These are phyloP conservation scores for Polytrichum formosum DNA, from an alignment of 225 moss, liverwort and hornwort genomes.

Conservation along the genomic window DNA sequence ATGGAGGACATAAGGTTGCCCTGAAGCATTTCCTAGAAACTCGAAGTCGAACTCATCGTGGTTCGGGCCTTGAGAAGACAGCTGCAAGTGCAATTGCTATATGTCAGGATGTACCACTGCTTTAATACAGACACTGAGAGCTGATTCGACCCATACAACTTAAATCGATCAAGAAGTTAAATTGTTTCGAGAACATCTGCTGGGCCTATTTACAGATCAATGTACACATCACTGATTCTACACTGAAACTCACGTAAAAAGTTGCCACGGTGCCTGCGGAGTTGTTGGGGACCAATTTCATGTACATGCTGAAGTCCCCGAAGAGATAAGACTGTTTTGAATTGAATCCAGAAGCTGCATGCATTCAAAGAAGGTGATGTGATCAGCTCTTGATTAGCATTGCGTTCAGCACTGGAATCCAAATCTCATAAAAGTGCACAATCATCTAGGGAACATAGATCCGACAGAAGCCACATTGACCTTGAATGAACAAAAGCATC, in stretches of 20 bases:
- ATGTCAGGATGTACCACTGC: too few relatives aligned
- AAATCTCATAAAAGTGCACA: background rate
- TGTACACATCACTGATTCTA: too few relatives aligned
- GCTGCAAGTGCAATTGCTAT: constrained; percentile 14
- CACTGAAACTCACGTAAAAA: constrained; percentile 17
- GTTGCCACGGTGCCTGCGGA: constrained; percentile 35
- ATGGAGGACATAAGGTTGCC: constrained; percentile 39
- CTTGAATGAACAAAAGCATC: too few relatives aligned
- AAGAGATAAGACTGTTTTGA: constrained; percentile 15
- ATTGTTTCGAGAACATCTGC: too few relatives aligned
- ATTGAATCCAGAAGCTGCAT: constrained; percentile 6
- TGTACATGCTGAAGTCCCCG: constrained; percentile 10
- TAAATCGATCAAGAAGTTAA: too few relatives aligned
- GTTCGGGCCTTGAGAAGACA: constrained; percentile 18
- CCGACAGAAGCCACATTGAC: background rate
- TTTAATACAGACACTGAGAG: too few relatives aligned
- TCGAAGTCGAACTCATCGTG: constrained; percentile 59
- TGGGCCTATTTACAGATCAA: too few relatives aligned
- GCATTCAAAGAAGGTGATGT: background rate
- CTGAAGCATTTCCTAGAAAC: constrained; percentile 35
- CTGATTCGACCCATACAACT: too few relatives aligned
- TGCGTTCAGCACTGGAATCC: too few relatives aligned
- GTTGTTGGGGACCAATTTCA: constrained; percentile 19
- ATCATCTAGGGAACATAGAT: background rate
- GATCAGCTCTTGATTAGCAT: too few relatives aligned